Percentiles rank a stretch among this genome's conserved stretches.
Evolutionary conservation across 768 basidiomycete genomes (phyloP).

Genomic region (Rickenella mellea): DNA sequence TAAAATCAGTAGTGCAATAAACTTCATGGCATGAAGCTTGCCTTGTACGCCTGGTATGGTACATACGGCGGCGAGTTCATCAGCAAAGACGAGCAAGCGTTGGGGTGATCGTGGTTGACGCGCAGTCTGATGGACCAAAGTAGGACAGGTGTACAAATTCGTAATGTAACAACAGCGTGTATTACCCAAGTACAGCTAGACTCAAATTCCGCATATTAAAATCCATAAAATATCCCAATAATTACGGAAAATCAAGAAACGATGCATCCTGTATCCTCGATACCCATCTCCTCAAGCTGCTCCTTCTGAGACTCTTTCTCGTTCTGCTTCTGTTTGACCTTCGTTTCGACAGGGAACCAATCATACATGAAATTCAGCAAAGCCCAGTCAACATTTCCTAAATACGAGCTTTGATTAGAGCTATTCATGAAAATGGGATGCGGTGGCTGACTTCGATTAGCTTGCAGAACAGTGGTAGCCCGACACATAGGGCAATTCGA

Average conservation of each 20-base stretch:
- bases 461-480: conserved; percentile 62
- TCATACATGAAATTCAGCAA: conserved; percentile 80
- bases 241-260: conserved; percentile 9
- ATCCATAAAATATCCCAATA: not conserved
- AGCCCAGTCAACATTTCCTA: conserved; percentile 74
- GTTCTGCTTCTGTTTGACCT: conserved; percentile 64
- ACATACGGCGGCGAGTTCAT: conserved; percentile 23
- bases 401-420: not conserved
- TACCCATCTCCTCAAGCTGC: conserved; percentile 54
- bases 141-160: not conserved
- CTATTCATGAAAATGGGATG: not conserved
- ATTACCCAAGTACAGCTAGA: not conserved
- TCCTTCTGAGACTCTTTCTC: conserved; percentile 67
- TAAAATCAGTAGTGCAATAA: not conserved
- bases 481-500: conserved; percentile 81
- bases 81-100: conserved; percentile 4
- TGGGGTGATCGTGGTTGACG: not conserved
- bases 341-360: conserved; percentile 85
- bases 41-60: conserved; percentile 43
- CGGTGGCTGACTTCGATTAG: conserved; percentile 56
- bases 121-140: not conserved
- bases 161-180: not conserved
- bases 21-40: conserved; percentile 9
- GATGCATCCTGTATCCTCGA: conserved; percentile 28
- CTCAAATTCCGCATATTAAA: not conserved